phyloP scores from a whole-genome alignment of 2,329 filamentous ascomycete genomes.

The Endothia cerciana region DNA sequence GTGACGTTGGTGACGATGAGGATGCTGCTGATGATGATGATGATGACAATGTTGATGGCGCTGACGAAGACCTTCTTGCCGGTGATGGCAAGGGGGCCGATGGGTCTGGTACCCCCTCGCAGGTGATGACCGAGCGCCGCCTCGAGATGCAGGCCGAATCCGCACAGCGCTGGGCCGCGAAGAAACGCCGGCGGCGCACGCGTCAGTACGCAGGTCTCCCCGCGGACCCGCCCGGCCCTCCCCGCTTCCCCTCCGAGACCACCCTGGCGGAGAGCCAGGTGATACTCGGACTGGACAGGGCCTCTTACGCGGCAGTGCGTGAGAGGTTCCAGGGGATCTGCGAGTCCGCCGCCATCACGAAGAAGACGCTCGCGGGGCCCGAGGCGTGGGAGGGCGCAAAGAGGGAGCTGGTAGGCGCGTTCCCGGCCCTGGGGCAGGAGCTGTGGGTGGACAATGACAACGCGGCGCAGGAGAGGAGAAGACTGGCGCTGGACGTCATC shows the following conservation, averaged over 20 bases:
- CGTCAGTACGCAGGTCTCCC: conserved; percentile 70
- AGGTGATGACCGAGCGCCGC: conserved; percentile 57
- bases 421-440: conserved; percentile 63
- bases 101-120: conserved; percentile 44
- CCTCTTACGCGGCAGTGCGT: conserved; percentile 66
- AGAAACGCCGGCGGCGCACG: conserved; percentile 70
- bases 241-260: conserved; percentile 80
- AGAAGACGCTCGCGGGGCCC: conserved; percentile 75
- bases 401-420: conserved; percentile 66
- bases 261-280: conserved; percentile 79
- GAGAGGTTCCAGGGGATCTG: conserved; percentile 73
- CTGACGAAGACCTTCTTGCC: not conserved
- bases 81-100: conserved; percentile 1
- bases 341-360: conserved; percentile 66
- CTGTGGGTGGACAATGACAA: conserved; percentile 52
- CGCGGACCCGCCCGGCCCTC: conserved; percentile 68
- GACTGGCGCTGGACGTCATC: conserved; percentile 75
- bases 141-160: conserved; percentile 61
- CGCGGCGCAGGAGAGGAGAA: conserved; percentile 60
- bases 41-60: conserved; percentile 6
- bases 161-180: conserved; percentile 62
- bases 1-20: conserved; percentile 12
- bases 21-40: conserved; percentile 27
- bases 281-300: conserved; percentile 66
- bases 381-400: conserved; percentile 76